Evolutionary conservation across 192 early-diverging fungal genomes (phyloP).

Genomic region (Diversispora eburnea): DNA sequence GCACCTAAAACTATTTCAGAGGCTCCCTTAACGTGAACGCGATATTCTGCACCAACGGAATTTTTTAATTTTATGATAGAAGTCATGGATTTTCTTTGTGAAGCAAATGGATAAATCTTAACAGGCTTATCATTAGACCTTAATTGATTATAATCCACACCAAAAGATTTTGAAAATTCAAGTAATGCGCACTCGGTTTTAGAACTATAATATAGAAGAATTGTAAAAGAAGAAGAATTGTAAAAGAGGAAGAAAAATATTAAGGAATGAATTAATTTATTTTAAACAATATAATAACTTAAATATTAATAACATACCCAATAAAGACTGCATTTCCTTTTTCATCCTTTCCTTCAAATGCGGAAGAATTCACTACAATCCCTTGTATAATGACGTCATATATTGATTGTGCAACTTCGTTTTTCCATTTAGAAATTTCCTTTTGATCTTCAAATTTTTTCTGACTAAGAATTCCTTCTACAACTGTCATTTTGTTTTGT

Average conservation of each 20-base stretch:
- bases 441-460: slow-evolving; percentile 39
- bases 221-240: not conserved
- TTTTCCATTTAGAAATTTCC: slow-evolving; percentile 48
- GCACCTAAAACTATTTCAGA: slow-evolving; percentile 70
- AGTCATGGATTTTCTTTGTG: slow-evolving; percentile 87
- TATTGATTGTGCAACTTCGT: slow-evolving; percentile 41
- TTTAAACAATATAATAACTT: not conserved
- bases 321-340: slow-evolving; percentile 57
- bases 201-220: slow-evolving; percentile 34
- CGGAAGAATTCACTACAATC: slow-evolving; percentile 73
- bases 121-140: slow-evolving; percentile 50
- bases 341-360: slow-evolving; percentile 68
- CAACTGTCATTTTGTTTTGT: slow-evolving; percentile 80
- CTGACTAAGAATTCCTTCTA: slow-evolving; percentile 55
- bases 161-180: slow-evolving; percentile 60
- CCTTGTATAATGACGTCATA: slow-evolving; percentile 51
- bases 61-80: slow-evolving; percentile 52
- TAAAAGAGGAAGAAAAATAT: too few species aligned
- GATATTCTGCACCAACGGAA: slow-evolving; percentile 34
- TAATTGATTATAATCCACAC: slow-evolving; percentile 55
- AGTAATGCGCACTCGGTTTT: slow-evolving; percentile 81
- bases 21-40: slow-evolving; percentile 74
- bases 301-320: slow-evolving; percentile 37
- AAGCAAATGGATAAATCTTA: slow-evolving; percentile 84
- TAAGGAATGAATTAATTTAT: too few species aligned